Evolutionary conservation across 1,139 yeast species (phyloP), one percentile per base, ranked within the genome.

Genomic region (Pichia sp.): DNA sequence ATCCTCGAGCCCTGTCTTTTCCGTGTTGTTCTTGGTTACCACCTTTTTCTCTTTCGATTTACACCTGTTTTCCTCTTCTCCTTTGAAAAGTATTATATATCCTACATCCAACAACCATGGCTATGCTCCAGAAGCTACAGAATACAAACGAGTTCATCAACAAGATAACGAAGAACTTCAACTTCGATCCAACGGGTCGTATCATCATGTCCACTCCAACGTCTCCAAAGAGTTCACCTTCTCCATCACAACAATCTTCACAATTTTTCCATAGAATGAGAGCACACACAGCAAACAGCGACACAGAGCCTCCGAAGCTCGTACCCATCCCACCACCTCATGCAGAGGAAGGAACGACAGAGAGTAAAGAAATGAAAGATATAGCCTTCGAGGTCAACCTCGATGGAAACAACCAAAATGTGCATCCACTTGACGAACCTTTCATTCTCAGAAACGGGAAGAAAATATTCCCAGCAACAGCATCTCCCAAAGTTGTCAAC

Each of bases 401-500:
- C 44, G 53, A 46, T 21, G 27, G 38, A 8, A 42, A 34, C 11
- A 32, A 34, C 34, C 54, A 52, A 34, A 59, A 57, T 42, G 42
- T 58, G 7, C 67, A 62, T 52, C 66, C 66, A 3, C 35, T 62
- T 11, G 66, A 62, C 42, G 60, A 58, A 47, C 66, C 67, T 3
- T 37, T 62, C 5, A 38, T 40, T 6, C 28, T 55, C 12, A 42
- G 47, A 35, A 51, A 50, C 34, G 57, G 58, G 12, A 51, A 46
- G 18, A 41, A 46, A 30, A 34, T 53, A 11, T 52, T 42, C 18
- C 55, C 57, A 4, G 15, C 37, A 20, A 22, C 12, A 11, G 42
- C 30, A 27, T 39, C 45, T 15, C 21, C 42, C 10, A 28, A 30
- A 8, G 4, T 14, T 10, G 14, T 34, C 22, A 46, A 33, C 27